Base-by-base conservation (phyloP, 2,329 filamentous ascomycete species). In the Amesomyces nigricolor region DNA sequence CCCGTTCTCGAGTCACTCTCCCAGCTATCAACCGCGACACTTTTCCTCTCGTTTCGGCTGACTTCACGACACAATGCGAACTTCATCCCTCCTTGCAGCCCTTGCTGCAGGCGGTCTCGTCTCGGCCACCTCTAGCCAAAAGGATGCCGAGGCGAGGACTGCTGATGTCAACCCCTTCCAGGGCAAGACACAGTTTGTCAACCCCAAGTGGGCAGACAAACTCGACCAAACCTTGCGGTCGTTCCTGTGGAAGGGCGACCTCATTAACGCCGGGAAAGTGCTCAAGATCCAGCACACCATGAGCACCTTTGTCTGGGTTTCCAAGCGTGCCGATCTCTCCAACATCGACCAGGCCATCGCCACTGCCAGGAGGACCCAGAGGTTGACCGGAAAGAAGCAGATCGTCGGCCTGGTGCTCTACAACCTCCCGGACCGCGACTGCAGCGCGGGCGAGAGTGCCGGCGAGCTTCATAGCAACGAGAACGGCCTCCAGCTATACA, bases 111-210 rank as follows among this genome's bases (percentile, higher is more conserved):
- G 60, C 7, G 56, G 51, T 16, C 35, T 59, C 17, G 61, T 58
- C 16, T 39, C 60, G 10, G 62, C 62, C 26, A 47, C 58, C 7
- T 60, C 62, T 14, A 53, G 50, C 48, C 45, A 35, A 26, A 38
- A 43, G 11, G 29, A 51, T 47, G 10, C 37, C 2, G n/a, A 9
- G 43, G 13, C 17, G 16, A 40, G 38, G 32, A 54, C 13, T 29
- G 52, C 32, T 29, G 57, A 58, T 29, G 53, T 63, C 49, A 74
- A 75, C 53, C 72, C 80, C 0, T 81, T 83, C 63, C 56, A 68
- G 1, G 74, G 74, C 56, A 75, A 74, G 60, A 73, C 70, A 6
- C 67, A 80, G 26, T 79, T 76, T 61, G 72, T 70, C 57, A 76
- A 77, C 65, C 70, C 71, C n/a, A 61, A 61, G 17, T 77, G 74